Conservation (phyloP, 2,329 filamentous ascomycete genomes). For the Arthrobotrys megalospora region DNA sequence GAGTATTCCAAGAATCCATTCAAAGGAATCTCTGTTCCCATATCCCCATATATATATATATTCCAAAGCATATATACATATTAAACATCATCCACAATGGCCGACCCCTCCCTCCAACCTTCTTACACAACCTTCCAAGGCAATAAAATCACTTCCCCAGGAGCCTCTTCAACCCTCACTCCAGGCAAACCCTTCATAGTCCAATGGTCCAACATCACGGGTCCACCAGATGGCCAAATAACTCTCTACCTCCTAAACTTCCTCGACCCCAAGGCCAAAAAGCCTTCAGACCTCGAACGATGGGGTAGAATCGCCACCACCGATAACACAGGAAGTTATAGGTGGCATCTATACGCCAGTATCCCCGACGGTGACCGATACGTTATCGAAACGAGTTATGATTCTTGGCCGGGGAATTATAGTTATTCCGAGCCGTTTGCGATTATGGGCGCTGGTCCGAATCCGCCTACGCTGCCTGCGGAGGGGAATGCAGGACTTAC, state of each 20-base stretch:
- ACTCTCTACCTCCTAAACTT: conserved; percentile 13
- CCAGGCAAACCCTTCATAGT: conserved; percentile 5
- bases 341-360: not conserved
- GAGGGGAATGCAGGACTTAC: not conserved
- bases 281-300: not conserved
- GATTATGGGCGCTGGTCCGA: not conserved
- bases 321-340: conserved; percentile 18
- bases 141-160: conserved; percentile 16
- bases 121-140: conserved; percentile 14
- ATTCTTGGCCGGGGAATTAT: conserved; percentile 17
- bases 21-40: not conserved
- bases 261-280: conserved; percentile 3
- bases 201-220: conserved; percentile 20
- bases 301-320: not conserved
- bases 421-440: conserved; percentile 17
- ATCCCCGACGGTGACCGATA: not conserved
- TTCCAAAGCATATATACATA: not conserved
- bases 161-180: not conserved
- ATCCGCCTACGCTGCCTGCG: not conserved
- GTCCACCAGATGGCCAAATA: not conserved
- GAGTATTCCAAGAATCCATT: no score
- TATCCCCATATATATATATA: not conserved
- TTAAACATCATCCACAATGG: conserved; percentile 9
- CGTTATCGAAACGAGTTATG: conserved; percentile 17
- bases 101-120: not conserved